Base-by-base conservation (phyloP, 78 protist genomes). In the Dictyostelium brefeldianum region DNA sequence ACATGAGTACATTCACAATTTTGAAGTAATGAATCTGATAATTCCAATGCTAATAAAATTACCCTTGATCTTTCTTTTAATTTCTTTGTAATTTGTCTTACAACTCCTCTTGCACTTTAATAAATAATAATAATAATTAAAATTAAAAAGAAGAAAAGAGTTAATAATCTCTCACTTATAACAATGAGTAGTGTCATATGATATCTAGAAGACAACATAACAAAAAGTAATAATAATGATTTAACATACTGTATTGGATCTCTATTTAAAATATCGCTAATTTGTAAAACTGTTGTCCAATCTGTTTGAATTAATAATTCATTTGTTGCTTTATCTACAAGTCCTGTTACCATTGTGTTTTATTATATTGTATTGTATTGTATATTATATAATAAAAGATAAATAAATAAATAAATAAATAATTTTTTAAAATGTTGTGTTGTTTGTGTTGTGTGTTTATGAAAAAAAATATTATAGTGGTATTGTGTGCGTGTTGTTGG, bases 11-110 rank as follows among this genome's bases (percentile, higher is more conserved):
- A 87, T 15, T 78, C 70, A 65, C 85, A 87, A 51, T 87, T 87
- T 65, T 87, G 93, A 8, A 87, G 74, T 46, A 87, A 48, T 29
- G 80, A 87, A 2, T 87, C 93, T 77, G 93, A 65, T 43, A 82
- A 27, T 48, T 87, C 93, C 41, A 87, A 77, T 36, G 93, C 93
- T n/a, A 87, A 77, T 25, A 87, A 22, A n/a, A 87, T 50, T 29
- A 87, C 93, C 65, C 93, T 87, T 77, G 93, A 87, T 77, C 73
- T 87, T 6, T 87, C 93, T 36, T 87, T 87, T 25, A 87, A 87
- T 69, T 73, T 87, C 29, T 77, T 87, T 20, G 59, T 27, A n/a
- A 87, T 48, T 43, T 80, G 83, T 65, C 69, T 87, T 29, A 87
- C 84, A 12, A 87, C 93, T 27, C 80, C 64, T 87, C 93, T 74